phyloP scores from a whole-genome alignment of 768 basidiomycete genomes.

The Lactarius sanguifluus region DNA sequence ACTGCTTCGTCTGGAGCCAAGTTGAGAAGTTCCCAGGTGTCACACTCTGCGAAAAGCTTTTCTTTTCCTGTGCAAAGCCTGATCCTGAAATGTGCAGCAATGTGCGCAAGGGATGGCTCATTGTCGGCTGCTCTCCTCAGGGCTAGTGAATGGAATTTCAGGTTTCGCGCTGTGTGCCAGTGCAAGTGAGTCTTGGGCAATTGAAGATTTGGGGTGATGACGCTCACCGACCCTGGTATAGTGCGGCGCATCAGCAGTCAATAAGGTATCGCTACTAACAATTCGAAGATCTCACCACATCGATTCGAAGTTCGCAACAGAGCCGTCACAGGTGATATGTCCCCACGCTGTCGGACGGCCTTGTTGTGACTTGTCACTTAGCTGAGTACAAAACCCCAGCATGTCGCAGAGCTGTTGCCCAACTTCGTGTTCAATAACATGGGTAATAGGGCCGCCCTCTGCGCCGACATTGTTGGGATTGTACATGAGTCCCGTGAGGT shows the following conservation, averaged over 20 bases:
- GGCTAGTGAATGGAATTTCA: conserved; percentile 48
- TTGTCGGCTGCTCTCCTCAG: conserved; percentile 33
- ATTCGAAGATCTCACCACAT: conserved; percentile 39
- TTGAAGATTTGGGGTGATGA: background rate
- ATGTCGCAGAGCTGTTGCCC: conserved; percentile 43
- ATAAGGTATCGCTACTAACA: background rate
- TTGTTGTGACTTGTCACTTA: background rate
- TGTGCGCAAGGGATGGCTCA: conserved; percentile 35
- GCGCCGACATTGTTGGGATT: conserved; percentile 49
- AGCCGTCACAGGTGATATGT: conserved; percentile 45
- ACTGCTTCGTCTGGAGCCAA: conserved; percentile 38
- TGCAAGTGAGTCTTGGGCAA: conserved; percentile 2
- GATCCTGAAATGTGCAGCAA: conserved; percentile 38
- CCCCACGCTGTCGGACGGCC: conserved; percentile 38
- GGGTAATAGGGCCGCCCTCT: conserved; percentile 44
- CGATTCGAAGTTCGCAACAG: conserved; percentile 50
- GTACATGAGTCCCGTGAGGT: conserved; percentile 33
- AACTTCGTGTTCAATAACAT: conserved; percentile 41
- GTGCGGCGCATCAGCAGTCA: conserved; percentile 5
- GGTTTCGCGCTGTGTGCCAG: conserved; percentile 41
- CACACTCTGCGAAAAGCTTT: conserved; percentile 36
- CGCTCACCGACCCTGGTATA: conserved; percentile 23
- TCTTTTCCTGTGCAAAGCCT: conserved; percentile 32
- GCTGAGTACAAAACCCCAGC: conserved; percentile 38
- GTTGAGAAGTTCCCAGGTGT: conserved; percentile 46